Conservation (phyloP, 2,329 filamentous ascomycete species). For the Colletotrichum karsti region DNA sequence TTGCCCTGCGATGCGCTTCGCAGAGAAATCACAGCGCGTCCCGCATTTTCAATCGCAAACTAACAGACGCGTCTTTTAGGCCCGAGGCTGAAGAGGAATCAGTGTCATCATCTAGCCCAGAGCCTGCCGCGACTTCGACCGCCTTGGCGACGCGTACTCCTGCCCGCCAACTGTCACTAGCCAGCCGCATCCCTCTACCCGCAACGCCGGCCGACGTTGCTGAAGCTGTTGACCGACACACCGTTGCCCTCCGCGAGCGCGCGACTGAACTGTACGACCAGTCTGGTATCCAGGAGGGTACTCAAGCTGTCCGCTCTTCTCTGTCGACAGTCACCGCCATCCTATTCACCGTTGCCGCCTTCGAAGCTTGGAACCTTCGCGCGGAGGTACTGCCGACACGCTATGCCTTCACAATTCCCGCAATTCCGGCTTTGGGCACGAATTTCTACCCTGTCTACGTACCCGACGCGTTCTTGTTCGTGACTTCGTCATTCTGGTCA, state of each 20-base stretch:
- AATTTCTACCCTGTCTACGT: constrained; percentile 70
- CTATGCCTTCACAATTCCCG: constrained; percentile 78
- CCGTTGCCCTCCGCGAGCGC: constrained; percentile 71
- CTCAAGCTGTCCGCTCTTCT: constrained; percentile 72
- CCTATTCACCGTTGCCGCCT: constrained; percentile 70
- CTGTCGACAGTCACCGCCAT: constrained; percentile 79
- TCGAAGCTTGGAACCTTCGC: constrained; percentile 78
- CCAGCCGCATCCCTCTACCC: constrained; percentile 75
- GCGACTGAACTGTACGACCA: constrained; percentile 70
- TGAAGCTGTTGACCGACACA: constrained; percentile 77
- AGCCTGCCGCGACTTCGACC: constrained; percentile 45
- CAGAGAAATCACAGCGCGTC: constrained; percentile 1
- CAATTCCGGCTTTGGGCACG: constrained; percentile 63
- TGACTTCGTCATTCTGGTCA: constrained; percentile 85
- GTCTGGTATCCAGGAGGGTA: constrained; percentile 72
- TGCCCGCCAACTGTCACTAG: constrained; percentile 60
- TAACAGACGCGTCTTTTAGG: constrained; percentile 12
- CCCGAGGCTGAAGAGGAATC: constrained; percentile 4
- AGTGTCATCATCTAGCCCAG: constrained; percentile 32
- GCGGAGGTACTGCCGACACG: constrained; percentile 75
- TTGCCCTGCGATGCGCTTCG: neutral
- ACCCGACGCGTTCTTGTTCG: constrained; percentile 82
- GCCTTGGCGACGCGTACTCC: constrained; percentile 57
- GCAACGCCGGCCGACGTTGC: constrained; percentile 83
- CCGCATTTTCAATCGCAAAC: constrained; percentile 1